These are phyloP conservation scores for Termitomyces bulborhizus DNA, from an alignment of 768 basidiomycete species.

Conservation along the genomic window DNA sequence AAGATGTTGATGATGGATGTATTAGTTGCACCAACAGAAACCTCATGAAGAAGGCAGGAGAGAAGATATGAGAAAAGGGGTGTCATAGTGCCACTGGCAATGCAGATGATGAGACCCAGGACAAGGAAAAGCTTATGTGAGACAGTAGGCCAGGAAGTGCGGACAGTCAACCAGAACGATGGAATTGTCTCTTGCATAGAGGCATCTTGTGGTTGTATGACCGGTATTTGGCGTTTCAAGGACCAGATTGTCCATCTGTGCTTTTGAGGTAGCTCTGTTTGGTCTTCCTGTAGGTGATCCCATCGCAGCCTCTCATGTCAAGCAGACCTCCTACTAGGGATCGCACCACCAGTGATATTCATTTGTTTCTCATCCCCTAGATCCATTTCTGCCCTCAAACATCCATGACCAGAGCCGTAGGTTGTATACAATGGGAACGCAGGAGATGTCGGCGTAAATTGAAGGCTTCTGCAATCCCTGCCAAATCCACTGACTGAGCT, in stretches of 20 bases:
- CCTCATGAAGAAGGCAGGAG: slow-evolving; percentile 71
- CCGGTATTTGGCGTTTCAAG: background rate
- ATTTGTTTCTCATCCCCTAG: slow-evolving; percentile 37
- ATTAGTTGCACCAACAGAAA: slow-evolving; percentile 66
- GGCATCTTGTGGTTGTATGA: background rate
- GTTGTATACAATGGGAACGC: slow-evolving; percentile 18
- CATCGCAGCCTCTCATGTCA: slow-evolving; percentile 16
- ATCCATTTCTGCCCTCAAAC: slow-evolving; percentile 9
- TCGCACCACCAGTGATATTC: slow-evolving; percentile 30
- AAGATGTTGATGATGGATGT: slow-evolving; percentile 56
- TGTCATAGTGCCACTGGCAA: slow-evolving; percentile 77
- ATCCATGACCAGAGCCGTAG: background rate
- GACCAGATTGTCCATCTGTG: slow-evolving; percentile 1
- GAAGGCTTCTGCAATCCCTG: slow-evolving; percentile 47
- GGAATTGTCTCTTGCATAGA: background rate
- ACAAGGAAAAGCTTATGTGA: slow-evolving; percentile 68
- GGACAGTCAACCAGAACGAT: slow-evolving; percentile 43
- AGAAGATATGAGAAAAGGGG: slow-evolving; percentile 91
- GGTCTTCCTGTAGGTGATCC: slow-evolving; percentile 15
- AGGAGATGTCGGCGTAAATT: slow-evolving; percentile 55
- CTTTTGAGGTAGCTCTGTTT: slow-evolving; percentile 1
- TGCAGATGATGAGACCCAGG: slow-evolving; percentile 62
- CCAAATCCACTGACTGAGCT: background rate
- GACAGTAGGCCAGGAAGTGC: slow-evolving; percentile 59
- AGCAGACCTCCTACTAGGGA: slow-evolving; percentile 20